Percentiles rank a stretch among this genome's conserved stretches.
Evolutionary conservation across 495 filamentous ascomycete species (phyloP).

Genomic region (Podospora comata): DNA sequence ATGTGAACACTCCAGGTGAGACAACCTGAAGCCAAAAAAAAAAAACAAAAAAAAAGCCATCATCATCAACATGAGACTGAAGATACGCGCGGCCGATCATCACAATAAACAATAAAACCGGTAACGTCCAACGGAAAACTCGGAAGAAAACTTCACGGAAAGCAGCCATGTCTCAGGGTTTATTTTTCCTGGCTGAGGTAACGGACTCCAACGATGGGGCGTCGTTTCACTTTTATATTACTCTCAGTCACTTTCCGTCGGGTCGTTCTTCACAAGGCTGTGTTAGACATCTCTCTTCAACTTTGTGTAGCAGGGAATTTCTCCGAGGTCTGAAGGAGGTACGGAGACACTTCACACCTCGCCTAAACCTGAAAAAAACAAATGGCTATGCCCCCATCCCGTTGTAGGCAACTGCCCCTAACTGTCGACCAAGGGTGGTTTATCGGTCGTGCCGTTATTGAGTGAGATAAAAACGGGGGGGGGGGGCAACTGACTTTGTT

Average conservation of each 20-base stretch:
- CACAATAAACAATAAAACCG: background rate
- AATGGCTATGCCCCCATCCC: too few relatives aligned
- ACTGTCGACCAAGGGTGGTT: too few relatives aligned
- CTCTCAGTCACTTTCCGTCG: background rate
- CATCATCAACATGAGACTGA: background rate
- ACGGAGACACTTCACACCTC: too few relatives aligned
- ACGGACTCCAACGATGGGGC: background rate
- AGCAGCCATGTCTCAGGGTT: background rate
- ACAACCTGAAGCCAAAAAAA: background rate
- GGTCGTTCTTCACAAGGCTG: background rate
- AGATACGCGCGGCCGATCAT: background rate
- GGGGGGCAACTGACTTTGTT: too few relatives aligned
- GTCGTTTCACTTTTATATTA: background rate
- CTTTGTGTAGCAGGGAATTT: too few relatives aligned
- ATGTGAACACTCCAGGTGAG: background rate
- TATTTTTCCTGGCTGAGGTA: background rate
- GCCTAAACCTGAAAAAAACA: too few relatives aligned
- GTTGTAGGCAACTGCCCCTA: too few relatives aligned
- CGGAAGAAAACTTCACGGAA: background rate
- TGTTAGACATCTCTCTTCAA: too few relatives aligned
- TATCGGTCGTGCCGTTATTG: too few relatives aligned
- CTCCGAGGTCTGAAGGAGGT: too few relatives aligned
- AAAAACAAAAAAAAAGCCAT: background rate
- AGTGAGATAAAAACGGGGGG: too few relatives aligned
- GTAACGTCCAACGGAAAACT: background rate